These are phyloP conservation scores for Echium plantagineum DNA, from an alignment of 257 asterid genomes.

Conservation along the genomic window DNA sequence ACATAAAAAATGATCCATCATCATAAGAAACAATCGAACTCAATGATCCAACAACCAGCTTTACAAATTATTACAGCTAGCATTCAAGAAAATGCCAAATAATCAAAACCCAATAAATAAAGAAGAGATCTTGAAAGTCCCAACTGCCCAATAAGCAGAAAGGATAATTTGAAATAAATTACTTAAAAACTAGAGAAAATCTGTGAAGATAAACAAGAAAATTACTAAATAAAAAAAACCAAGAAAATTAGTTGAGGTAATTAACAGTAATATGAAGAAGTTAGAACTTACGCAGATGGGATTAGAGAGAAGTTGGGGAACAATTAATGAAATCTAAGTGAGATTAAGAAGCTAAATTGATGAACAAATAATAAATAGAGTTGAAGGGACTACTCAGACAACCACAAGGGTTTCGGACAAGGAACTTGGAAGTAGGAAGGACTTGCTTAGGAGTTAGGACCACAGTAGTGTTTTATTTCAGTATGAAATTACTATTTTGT, in stretches of 20 bases:
- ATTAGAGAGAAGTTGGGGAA: conserved; percentile 18
- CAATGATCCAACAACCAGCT: too few relatives aligned
- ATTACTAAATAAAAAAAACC: too few relatives aligned
- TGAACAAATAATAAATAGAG: neutral
- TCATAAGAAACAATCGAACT: too few relatives aligned
- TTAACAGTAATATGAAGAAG: neutral
- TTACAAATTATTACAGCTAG: too few relatives aligned
- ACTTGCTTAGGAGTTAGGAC: neutral
- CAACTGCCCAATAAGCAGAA: too few relatives aligned
- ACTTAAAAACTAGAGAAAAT: neutral
- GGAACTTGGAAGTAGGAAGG: neutral
- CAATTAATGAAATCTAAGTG: conserved; percentile 9
- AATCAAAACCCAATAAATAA: too few relatives aligned
- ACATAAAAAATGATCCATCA: too few relatives aligned
- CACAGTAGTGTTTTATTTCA: too few relatives aligned
- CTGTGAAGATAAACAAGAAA: neutral
- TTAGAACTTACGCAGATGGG: conserved; percentile 39
- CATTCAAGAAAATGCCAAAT: too few relatives aligned
- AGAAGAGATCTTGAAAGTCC: too few relatives aligned
- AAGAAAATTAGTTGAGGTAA: neutral
- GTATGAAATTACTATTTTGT: too few relatives aligned
- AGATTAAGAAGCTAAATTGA: neutral
- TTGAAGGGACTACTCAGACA: neutral
- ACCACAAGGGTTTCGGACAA: neutral
- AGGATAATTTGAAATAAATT: too few relatives aligned